phyloP scores from a whole-genome alignment of 2,329 filamentous ascomycete genomes.

The Phialophora expanda region DNA sequence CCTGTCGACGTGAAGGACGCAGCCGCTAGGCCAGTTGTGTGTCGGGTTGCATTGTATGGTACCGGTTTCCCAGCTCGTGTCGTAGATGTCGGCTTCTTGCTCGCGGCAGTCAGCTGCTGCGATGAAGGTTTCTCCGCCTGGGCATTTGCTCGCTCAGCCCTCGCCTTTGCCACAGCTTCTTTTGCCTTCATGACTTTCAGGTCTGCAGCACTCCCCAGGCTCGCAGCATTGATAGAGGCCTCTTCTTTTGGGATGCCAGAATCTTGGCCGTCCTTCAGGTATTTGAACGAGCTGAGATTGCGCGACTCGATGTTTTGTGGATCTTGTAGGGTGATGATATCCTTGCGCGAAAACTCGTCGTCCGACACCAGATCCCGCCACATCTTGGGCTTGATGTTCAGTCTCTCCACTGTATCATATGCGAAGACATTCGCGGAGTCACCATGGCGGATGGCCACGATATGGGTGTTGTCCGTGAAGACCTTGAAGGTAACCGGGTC shows the following conservation, averaged over 20 bases:
- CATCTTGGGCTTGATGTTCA: conserved; percentile 97
- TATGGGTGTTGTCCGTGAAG: conserved; percentile 96
- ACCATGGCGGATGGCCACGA: conserved; percentile 80
- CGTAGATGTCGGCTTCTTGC: conserved; percentile 36
- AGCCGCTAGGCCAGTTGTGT: conserved; percentile 89
- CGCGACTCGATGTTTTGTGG: conserved; percentile 84
- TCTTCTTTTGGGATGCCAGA: conserved; percentile 72
- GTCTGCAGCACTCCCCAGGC: conserved; percentile 71
- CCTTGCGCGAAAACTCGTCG: conserved; percentile 80
- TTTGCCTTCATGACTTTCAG: conserved; percentile 86
- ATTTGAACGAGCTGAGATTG: conserved; percentile 87
- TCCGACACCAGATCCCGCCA: conserved; percentile 92
- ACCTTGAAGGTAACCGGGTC: conserved; percentile 98
- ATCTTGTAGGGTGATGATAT: conserved; percentile 96
- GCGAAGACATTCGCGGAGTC: conserved; percentile 94
- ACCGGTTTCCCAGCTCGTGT: conserved; percentile 43
- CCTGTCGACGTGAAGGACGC: conserved; percentile 96
- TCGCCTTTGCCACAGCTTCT: conserved; percentile 88
- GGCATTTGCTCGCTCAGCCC: conserved; percentile 67
- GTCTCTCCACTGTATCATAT: conserved; percentile 90
- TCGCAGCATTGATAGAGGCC: conserved; percentile 76
- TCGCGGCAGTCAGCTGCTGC: conserved; percentile 20
- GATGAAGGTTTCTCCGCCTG: conserved; percentile 19
- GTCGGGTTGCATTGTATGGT: conserved; percentile 83
- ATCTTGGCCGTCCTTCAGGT: conserved; percentile 76